Percentiles rank a stretch among this genome's conserved stretches.
Conservation (phyloP, 2,329 filamentous ascomycete species). For the Drechslera avenae region DNA sequence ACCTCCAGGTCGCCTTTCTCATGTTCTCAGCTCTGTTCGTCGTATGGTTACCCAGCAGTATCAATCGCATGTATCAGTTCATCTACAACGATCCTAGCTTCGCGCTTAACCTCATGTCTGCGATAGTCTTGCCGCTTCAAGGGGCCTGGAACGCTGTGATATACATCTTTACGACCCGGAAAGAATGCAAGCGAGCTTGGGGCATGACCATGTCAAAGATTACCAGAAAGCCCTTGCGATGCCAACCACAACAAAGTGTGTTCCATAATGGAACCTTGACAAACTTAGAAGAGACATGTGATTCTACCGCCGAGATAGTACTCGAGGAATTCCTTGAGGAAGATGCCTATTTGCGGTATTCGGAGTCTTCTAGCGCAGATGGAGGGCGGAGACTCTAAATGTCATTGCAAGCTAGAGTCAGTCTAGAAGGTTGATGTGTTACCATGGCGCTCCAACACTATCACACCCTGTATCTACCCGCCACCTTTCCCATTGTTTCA, state of each 20-base stretch:
- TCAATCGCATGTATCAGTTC: slow-evolving; percentile 76
- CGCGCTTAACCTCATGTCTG: slow-evolving; percentile 70
- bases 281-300: slow-evolving; percentile 10
- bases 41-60: slow-evolving; percentile 70
- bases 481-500: neutral
- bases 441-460: slow-evolving; percentile 4
- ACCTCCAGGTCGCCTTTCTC: slow-evolving; percentile 71
- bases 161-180: slow-evolving; percentile 58
- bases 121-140: slow-evolving; percentile 78
- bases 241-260: neutral
- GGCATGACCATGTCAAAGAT: slow-evolving; percentile 12
- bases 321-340: slow-evolving; percentile 14
- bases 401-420: neutral
- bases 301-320: slow-evolving; percentile 14
- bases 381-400: neutral
- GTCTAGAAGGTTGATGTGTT: slow-evolving; percentile 6
- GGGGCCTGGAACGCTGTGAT: slow-evolving; percentile 85
- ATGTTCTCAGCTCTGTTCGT: slow-evolving; percentile 74
- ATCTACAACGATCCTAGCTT: slow-evolving; percentile 59
- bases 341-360: slow-evolving; percentile 2
- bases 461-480: neutral
- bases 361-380: neutral
- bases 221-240: slow-evolving; percentile 5
- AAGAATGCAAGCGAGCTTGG: slow-evolving; percentile 33
- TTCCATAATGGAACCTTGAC: slow-evolving; percentile 12